Evolutionary conservation across 345 rosid species (phyloP), one percentile per base, ranked within the genome.

Genomic region (Linum trigynum): DNA sequence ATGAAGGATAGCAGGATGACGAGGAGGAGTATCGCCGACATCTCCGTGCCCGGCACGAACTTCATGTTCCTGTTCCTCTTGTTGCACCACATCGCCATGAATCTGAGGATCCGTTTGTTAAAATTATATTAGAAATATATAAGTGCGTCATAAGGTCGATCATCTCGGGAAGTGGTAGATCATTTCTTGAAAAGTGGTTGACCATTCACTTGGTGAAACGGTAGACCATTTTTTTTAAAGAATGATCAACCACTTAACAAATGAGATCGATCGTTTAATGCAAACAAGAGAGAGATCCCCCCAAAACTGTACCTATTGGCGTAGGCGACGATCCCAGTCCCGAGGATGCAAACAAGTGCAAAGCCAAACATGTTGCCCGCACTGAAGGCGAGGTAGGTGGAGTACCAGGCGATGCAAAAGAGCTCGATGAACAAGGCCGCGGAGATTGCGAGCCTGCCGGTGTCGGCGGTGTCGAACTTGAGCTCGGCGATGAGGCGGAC

Each of bases 401-500:
- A 39, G 51, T 3, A 62, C 65, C 65, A 62, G 7, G 41, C 10
- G 50, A 62, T 40, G 50, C 65, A 62, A 4, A 43, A 39, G 7
- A 62, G 16, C 50, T 62, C 65, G 3, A n/a, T 12, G 65, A 62
- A 12, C 12, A 62, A 11, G 1, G 50, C 40, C 2, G 50, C 15
- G 8, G 50, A 62, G 40, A 62, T 62, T 9, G 65, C 65, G 7
- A 62, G 42, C 41, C 65, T 39, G 7, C 65, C 65, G 23, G 40
- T 50, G 17, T 62, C 65, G 5, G 65, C 32, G 3, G 40, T 62
- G 10, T 15, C 61, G 50, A 62, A 62, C 17, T 39, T 62, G 8
- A 62, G 51, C 50, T 62, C 65, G 23, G 50, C 65, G 15, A 43
- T 16, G 43, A 62, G 42, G 48, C 65, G 65, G 42, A 62, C 35